Base-by-base conservation (phyloP, 1,284 basidiomycete genomes). In the Phylloboletellus chloephorus region DNA sequence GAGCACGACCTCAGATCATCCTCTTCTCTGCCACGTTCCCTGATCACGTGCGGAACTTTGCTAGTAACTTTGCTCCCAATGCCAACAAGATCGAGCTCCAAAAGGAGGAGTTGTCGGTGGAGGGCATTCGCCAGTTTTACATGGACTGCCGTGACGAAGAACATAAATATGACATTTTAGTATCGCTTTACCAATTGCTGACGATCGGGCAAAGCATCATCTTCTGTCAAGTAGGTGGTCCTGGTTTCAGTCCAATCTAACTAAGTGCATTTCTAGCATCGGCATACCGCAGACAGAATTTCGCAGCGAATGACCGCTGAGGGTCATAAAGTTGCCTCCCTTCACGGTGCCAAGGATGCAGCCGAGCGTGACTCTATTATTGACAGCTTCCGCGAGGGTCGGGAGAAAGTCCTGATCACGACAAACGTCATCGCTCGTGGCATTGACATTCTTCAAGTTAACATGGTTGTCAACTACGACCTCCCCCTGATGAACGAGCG, bases 401-500 rank as follows among this genome's bases (percentile, higher is more conserved):
- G 85, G 61, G 91, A 92, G 64, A 98, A 98, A 67, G 95, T 97
- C 29, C 71, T 99, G 50, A 98, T 99, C 63, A 97, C 96, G 39
- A 99, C 96, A 40, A 98, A 99, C 66, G 96, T 99, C 54, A 88
- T 98, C 52, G 93, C 96, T 7, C 83, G 96, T 25, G 96, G 96
- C 33, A 98, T 99, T 70, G 96, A 99, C 61, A 97, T 99, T 56
- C 76, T 92, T 51, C 95, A 98, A 71, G 96, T 99, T 51, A 98
- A 98, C 71, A 93, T 97, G 89, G 92, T 96, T 15, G 88, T 95
- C 60, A 98, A 98, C 70, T 99, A 98, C 63, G 96, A 99, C 64
- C 77, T 98, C 38, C 96, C 96, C 1, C 72, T 90, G 52, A 76
- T 90, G 68, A 80, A 78, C 56, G 82, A 87, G 55, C 75, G 80